Evolutionary conservation across 176 grass and related monocot species (phyloP).

Genomic region (Poa annua): DNA sequence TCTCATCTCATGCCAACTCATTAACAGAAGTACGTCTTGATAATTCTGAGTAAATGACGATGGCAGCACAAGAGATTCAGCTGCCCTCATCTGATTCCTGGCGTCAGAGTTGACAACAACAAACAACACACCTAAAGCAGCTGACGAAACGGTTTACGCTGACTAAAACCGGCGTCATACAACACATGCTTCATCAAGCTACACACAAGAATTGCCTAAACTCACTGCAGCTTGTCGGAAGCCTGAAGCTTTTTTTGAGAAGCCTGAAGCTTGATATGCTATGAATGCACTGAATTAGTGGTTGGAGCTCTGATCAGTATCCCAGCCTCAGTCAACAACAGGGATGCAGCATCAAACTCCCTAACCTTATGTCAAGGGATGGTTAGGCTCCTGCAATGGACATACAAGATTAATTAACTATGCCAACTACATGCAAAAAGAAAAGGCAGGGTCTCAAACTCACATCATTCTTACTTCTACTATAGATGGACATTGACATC

Average conservation of each 20-base stretch:
- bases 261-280: background rate
- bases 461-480: constrained; percentile 20
- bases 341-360: background rate
- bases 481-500: background rate
- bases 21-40: no score
- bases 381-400: constrained; percentile 27
- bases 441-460: background rate
- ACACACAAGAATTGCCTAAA: constrained; percentile 19
- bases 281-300: background rate
- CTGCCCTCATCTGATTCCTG: background rate
- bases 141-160: background rate
- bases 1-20: no score
- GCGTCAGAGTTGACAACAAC: background rate
- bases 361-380: background rate
- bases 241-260: background rate
- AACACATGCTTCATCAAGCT: constrained; percentile 10
- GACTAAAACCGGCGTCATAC: background rate
- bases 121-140: background rate
- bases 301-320: background rate
- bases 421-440: background rate
- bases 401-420: background rate
- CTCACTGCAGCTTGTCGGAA: background rate
- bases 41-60: no score
- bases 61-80: background rate
- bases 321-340: background rate